Conservation (phyloP, 495 filamentous ascomycete species). For the Podospora australis region DNA sequence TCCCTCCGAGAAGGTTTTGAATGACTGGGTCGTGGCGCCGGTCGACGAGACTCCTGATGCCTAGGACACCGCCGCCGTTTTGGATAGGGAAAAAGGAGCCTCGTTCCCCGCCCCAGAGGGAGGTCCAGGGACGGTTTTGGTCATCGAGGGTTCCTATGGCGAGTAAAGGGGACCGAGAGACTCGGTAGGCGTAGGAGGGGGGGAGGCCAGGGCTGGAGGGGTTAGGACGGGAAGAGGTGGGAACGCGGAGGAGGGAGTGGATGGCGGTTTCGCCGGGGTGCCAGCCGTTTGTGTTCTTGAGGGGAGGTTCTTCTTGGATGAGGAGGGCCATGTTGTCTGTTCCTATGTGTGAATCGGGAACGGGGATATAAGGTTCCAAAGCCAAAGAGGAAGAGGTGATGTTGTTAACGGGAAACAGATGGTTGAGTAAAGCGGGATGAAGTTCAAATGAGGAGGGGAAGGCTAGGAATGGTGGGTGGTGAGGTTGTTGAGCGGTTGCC, state of each 20-base stretch:
- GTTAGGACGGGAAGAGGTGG: slow-evolving; percentile 40
- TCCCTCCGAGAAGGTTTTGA: slow-evolving; percentile 40
- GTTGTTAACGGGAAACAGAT: too few species aligned
- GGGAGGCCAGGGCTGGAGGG: slow-evolving; percentile 55
- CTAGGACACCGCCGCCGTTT: slow-evolving; percentile 51
- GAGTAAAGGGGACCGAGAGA: slow-evolving; percentile 54
- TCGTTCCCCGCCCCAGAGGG: slow-evolving; percentile 63
- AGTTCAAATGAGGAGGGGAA: too few species aligned
- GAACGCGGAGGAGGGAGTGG: slow-evolving; percentile 27
- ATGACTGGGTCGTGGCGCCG: slow-evolving; percentile 58
- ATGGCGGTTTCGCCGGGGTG: slow-evolving; percentile 30
- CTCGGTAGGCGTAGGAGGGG: slow-evolving; percentile 44
- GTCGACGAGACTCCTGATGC: slow-evolving; percentile 53
- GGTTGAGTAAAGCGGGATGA: too few species aligned
- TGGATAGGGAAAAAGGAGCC: slow-evolving; percentile 60
- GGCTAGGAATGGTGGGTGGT: too few species aligned
- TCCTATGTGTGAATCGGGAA: too few species aligned
- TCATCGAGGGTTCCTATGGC: slow-evolving; percentile 64
- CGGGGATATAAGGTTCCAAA: too few species aligned
- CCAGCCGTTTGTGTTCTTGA: too few species aligned
- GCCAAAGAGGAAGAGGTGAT: too few species aligned
- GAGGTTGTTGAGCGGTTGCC: too few species aligned
- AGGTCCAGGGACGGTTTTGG: slow-evolving; percentile 62
- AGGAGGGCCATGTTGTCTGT: too few species aligned
- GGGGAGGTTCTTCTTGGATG: too few species aligned